Conservation (phyloP, 805 yeast genomes). For the Suhomyces prunicola region DNA sequence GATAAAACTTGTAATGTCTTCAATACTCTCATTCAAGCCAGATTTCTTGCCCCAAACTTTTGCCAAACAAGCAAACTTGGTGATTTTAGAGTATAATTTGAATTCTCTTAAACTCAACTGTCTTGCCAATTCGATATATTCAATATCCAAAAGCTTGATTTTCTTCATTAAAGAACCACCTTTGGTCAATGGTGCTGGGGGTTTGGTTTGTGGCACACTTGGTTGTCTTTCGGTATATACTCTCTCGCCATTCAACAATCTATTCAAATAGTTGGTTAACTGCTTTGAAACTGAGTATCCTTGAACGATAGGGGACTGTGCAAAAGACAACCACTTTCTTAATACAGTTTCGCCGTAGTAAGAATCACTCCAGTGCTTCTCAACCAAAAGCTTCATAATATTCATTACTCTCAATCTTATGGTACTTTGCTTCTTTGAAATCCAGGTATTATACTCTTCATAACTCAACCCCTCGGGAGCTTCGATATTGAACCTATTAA, state of each 20-base stretch:
- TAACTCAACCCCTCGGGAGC: constrained; percentile 88
- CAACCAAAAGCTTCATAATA: constrained; percentile 62
- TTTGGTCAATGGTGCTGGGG: constrained; percentile 42
- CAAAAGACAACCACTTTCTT: constrained; percentile 32
- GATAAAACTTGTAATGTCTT: constrained; percentile 57
- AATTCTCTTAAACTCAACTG: constrained; percentile 83
- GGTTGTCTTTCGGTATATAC: constrained; percentile 29
- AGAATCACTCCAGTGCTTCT: constrained; percentile 65
- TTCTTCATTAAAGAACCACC: constrained; percentile 29
- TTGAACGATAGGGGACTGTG: constrained; percentile 16
- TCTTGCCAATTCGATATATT: constrained; percentile 72
- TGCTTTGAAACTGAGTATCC: constrained; percentile 27
- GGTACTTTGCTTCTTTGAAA: constrained; percentile 63
- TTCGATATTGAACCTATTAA: constrained; percentile 61
- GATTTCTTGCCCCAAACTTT: constrained; percentile 73
- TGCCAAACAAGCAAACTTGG: constrained; percentile 68
- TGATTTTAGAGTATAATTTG: constrained; percentile 61
- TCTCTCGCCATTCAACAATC: constrained; percentile 29
- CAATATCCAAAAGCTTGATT: constrained; percentile 60
- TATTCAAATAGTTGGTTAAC: constrained; percentile 21
- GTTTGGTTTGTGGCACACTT: constrained; percentile 22
- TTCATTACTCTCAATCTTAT: constrained; percentile 64
- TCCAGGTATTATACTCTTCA: constrained; percentile 79
- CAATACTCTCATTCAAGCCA: constrained; percentile 45
- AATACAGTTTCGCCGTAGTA: constrained; percentile 49